Evolutionary conservation across 495 filamentous ascomycete species (phyloP).

Genomic region (Oleoguttula mirabilis): DNA sequence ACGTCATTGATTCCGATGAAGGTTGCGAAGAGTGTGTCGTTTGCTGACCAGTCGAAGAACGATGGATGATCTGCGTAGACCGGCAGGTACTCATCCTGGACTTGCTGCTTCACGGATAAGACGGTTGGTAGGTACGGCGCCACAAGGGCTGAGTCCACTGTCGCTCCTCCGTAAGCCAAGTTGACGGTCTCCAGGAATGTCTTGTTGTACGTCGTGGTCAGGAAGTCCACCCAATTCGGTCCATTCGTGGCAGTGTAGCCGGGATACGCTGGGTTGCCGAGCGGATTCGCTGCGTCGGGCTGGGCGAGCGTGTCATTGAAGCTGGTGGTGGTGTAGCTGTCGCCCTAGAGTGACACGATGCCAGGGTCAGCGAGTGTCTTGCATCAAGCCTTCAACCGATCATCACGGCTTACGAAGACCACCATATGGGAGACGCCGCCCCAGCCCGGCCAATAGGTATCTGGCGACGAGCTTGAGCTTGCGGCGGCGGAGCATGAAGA

Average conservation of each 20-base stretch:
- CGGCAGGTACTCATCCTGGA: slow-evolving; percentile 38
- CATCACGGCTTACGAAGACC: no score
- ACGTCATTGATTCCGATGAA: slow-evolving; percentile 79
- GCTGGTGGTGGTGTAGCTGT: slow-evolving; percentile 52
- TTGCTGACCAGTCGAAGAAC: slow-evolving; percentile 46
- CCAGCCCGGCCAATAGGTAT: slow-evolving; percentile 17
- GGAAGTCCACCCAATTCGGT: slow-evolving; percentile 58
- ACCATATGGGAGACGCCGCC: slow-evolving; percentile 8
- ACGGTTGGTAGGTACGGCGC: slow-evolving; percentile 40
- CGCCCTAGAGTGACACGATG: no score
- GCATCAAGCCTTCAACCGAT: no score
- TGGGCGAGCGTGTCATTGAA: slow-evolving; percentile 50
- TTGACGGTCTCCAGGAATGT: slow-evolving; percentile 52
- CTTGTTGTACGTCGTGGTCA: slow-evolving; percentile 50
- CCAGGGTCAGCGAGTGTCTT: no score
- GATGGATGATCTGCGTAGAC: slow-evolving; percentile 32
- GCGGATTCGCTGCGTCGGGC: slow-evolving; percentile 51
- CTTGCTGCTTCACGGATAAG: slow-evolving; percentile 47
- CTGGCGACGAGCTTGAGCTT: slow-evolving; percentile 22
- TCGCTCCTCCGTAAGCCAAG: slow-evolving; percentile 58
- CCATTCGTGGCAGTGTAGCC: slow-evolving; percentile 46
- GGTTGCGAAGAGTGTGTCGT: slow-evolving; percentile 51
- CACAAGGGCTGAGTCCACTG: slow-evolving; percentile 50
- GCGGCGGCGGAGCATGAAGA: not conserved
- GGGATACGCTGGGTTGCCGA: slow-evolving; percentile 63